phyloP scores from a whole-genome alignment of 768 basidiomycete species.

The Xerocomellus chrysenteron region DNA sequence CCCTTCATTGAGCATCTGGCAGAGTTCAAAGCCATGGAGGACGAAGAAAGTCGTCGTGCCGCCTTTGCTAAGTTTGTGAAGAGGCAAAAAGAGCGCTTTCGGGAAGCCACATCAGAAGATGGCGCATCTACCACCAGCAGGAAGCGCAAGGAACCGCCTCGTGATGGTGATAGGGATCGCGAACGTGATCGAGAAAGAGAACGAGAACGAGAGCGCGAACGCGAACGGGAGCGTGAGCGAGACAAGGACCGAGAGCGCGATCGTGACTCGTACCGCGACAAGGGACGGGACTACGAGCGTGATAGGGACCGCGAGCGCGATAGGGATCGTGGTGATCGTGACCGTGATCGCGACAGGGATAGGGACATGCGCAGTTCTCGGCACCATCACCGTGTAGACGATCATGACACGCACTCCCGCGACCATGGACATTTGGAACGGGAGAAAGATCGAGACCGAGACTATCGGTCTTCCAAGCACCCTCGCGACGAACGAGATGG shows the following conservation, averaged over 20 bases:
- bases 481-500: constrained; percentile 57
- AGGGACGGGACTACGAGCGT: constrained; percentile 37
- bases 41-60: constrained; percentile 76
- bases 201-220: constrained; percentile 18
- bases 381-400: constrained; percentile 37
- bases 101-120: constrained; percentile 77
- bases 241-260: constrained; percentile 29
- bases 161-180: constrained; percentile 50
- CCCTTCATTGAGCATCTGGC: constrained; percentile 78
- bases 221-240: constrained; percentile 19
- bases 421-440: constrained; percentile 34
- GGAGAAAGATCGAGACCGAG: constrained; percentile 41
- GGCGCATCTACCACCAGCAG: constrained; percentile 78
- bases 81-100: constrained; percentile 87
- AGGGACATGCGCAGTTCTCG: constrained; percentile 36
- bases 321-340: constrained; percentile 41
- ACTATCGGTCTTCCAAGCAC: constrained; percentile 44
- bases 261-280: constrained; percentile 30
- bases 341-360: constrained; percentile 45
- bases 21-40: constrained; percentile 85
- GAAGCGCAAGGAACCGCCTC: constrained; percentile 70
- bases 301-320: constrained; percentile 43
- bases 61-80: constrained; percentile 89
- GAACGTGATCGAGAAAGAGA: constrained; percentile 37
- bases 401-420: constrained; percentile 31